Base-by-base conservation (phyloP, 148 eudicot species). In the Chenopodium album region DNA sequence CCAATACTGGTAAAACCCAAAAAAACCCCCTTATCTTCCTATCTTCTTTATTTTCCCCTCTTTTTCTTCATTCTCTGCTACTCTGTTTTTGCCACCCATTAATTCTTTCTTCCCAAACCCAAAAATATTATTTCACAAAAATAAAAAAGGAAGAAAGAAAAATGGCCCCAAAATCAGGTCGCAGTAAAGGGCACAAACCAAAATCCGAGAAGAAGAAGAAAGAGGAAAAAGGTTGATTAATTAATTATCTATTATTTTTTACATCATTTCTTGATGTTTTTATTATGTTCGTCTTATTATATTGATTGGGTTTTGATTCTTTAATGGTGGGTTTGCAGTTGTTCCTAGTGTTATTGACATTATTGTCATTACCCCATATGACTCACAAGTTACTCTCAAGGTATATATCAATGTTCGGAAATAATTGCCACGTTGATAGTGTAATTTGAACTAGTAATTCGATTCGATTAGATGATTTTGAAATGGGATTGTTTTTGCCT, bases 141-240 rank as follows among this genome's bases (percentile, higher is more conserved):
- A 76, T 1, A 26, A 78, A 71, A 78, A 70, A 34, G 6, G 32
- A 44, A 60, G 20, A 67, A 37, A 65, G 23, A 46, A 59, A 34
- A 68, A 96, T 96, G 99, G 99, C 99, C 73, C 99, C 99, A n/a
- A 96, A 90, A 86, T 94, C 99, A 1, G 83, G 92, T 32, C 91
- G 85, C 66, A 90, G 88, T 68, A 96, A 90, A 82, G 89, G 92
- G 31, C 94, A 89, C 79, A 94, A 90, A 80, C 56, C 87, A 20
- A 96, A 90, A 84, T 67, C 88, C 3, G 99, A 96, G 75, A 94
- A 88, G 91, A 96, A 87, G 92, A 96, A 91, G 86, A 96, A 89
- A 80, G 98, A 94, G 82, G 99, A 96, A 78, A 96, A 96, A 85
- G 89, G 98, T 96, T 1, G 44, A 41, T 65, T 62, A 56, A 3